Evolutionary conservation across 805 yeast genomes (phyloP).

Genomic region (Ascoidea rubescens): DNA sequence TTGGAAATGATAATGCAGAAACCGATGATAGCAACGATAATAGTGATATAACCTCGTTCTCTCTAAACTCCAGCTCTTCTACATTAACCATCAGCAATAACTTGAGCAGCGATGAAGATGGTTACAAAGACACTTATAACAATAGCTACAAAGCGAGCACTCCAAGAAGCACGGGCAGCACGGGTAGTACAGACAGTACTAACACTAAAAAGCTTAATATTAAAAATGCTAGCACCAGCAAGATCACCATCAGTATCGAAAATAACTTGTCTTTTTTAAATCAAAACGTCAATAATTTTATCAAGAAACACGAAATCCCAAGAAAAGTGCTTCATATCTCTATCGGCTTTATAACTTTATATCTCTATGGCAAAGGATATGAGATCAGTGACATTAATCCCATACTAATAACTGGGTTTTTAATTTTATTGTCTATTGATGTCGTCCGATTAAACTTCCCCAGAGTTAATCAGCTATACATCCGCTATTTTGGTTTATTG

Average conservation of each 20-base stretch:
- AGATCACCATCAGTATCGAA: too few relatives aligned
- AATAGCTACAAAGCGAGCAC: too few relatives aligned
- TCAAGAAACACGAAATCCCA: slow-evolving; percentile 76
- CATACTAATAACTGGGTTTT: slow-evolving; percentile 43
- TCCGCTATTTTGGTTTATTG: slow-evolving; percentile 57
- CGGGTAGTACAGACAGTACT: too few relatives aligned
- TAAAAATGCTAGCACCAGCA: too few relatives aligned
- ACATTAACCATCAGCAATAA: background rate
- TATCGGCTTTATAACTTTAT: slow-evolving; percentile 72
- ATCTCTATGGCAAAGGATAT: slow-evolving; percentile 50
- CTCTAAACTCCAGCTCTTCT: background rate
- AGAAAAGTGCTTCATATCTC: slow-evolving; percentile 82
- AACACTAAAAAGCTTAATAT: too few relatives aligned
- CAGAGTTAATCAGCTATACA: slow-evolving; percentile 51
- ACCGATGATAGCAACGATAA: too few relatives aligned
- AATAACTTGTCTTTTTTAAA: too few relatives aligned
- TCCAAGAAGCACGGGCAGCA: too few relatives aligned
- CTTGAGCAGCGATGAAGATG: background rate
- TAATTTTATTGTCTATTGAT: slow-evolving; percentile 48
- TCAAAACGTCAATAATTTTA: slow-evolving; percentile 31
- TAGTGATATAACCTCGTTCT: background rate
- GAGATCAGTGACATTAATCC: slow-evolving; percentile 41
- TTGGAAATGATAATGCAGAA: background rate
- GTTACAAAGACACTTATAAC: too few relatives aligned
- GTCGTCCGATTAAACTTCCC: slow-evolving; percentile 47